A percentile compares a stretch with the other conserved stretches of the same genome.
Conservation (phyloP, 495 filamentous ascomycete species). For the Annulohypoxylon nitens region DNA sequence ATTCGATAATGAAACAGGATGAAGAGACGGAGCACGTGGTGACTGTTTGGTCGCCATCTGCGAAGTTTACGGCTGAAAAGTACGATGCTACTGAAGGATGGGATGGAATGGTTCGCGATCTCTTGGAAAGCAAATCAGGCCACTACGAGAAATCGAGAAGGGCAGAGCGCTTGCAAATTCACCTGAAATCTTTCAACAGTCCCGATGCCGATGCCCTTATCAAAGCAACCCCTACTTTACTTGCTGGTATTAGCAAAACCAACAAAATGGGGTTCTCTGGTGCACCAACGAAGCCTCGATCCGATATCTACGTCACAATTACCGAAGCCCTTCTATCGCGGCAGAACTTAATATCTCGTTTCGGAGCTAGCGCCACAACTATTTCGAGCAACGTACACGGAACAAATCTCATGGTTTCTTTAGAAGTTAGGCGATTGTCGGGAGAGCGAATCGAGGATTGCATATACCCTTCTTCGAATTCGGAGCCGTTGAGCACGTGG, state of each 20-base stretch:
- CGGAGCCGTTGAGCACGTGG: constrained; percentile 81
- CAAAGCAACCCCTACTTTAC: constrained; percentile 85
- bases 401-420: constrained; percentile 84
- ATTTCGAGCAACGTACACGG: constrained; percentile 72
- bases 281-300: constrained; percentile 85
- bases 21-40: constrained; percentile 82
- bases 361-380: constrained; percentile 78
- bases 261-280: constrained; percentile 95
- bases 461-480: constrained; percentile 88
- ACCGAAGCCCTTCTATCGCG: constrained; percentile 78
- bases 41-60: constrained; percentile 79
- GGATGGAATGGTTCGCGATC: constrained; percentile 78
- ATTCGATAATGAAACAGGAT: constrained; percentile 79
- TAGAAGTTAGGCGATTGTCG: constrained; percentile 82
- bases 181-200: constrained; percentile 78
- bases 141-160: constrained; percentile 77
- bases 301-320: constrained; percentile 94
- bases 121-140: constrained; percentile 78
- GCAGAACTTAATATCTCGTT: constrained; percentile 84
- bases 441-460: constrained; percentile 88
- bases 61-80: constrained; percentile 59
- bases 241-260: constrained; percentile 83
- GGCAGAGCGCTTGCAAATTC: constrained; percentile 80
- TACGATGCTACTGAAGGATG: constrained; percentile 75
- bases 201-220: constrained; percentile 84